phyloP scores from a whole-genome alignment of 495 filamentous ascomycete genomes.

The Xylaria nigripes region DNA sequence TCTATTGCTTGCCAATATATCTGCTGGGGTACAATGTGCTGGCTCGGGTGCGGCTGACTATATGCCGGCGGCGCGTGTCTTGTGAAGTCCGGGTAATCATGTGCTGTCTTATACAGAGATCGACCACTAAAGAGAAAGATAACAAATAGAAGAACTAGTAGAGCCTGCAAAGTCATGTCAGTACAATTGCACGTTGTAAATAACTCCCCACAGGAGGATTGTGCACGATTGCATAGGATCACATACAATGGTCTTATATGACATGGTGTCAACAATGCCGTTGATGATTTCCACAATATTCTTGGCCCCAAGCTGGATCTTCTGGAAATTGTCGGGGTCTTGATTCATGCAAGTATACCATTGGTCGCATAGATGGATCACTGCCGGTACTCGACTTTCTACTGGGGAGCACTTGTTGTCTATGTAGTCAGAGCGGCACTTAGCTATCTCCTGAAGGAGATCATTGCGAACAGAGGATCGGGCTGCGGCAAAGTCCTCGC shows the following conservation, averaged over 20 bases:
- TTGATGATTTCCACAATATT: constrained; percentile 41
- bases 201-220: background rate
- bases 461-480: constrained; percentile 53
- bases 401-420: constrained; percentile 61
- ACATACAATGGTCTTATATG: constrained; percentile 58
- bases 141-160: constrained; percentile 48
- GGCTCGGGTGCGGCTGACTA: constrained; percentile 10
- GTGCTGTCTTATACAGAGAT: constrained; percentile 21
- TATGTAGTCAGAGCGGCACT: constrained; percentile 59
- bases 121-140: constrained; percentile 44
- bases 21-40: constrained; percentile 26
- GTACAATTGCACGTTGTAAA: background rate
- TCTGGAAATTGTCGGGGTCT: constrained; percentile 33
- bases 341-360: constrained; percentile 85
- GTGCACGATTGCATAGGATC: constrained; percentile 25
- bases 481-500: constrained; percentile 64
- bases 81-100: constrained; percentile 19
- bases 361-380: constrained; percentile 61
- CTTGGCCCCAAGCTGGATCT: constrained; percentile 33
- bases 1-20: constrained; percentile 38
- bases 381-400: constrained; percentile 56
- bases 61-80: constrained; percentile 17
- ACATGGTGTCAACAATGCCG: constrained; percentile 38
- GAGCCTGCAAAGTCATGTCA: constrained; percentile 31
- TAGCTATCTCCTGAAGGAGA: constrained; percentile 62